A percentile compares a stretch with the other conserved stretches of the same genome.
phyloP scores from a whole-genome alignment of 129 eudicot genomes.

The Apium graveolens region DNA sequence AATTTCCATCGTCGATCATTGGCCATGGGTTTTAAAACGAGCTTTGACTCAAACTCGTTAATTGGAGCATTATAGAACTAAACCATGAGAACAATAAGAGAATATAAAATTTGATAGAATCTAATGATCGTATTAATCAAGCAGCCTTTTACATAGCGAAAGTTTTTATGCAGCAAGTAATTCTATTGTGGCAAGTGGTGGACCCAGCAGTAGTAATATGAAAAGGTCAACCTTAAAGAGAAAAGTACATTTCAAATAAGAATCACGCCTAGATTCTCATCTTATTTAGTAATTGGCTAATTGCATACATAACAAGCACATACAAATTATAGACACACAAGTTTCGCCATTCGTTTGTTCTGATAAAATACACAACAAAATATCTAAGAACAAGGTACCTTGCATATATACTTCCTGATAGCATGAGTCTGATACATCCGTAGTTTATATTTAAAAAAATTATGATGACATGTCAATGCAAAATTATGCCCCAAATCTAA shows the following conservation, averaged over 20 bases:
- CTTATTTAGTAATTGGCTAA: not conserved
- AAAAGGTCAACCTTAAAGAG: not conserved
- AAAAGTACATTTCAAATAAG: not conserved
- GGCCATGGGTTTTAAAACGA: conserved; percentile 82
- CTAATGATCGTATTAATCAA: not conserved
- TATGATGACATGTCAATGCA: not conserved
- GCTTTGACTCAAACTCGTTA: conserved; percentile 69
- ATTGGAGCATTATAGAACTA: conserved; percentile 78
- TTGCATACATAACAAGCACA: not conserved
- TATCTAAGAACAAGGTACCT: not conserved
- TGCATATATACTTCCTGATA: not conserved
- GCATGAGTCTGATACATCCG: not conserved
- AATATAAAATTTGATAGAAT: not conserved
- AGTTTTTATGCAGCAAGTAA: not conserved
- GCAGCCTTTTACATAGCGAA: not conserved
- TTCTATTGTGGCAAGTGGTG: not conserved
- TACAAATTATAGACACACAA: not conserved
- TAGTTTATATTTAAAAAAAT: not conserved
- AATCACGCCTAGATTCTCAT: not conserved
- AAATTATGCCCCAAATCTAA: not conserved
- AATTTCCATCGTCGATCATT: conserved; percentile 69
- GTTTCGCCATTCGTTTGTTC: not conserved
- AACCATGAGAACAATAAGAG: conserved; percentile 1
- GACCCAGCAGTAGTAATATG: not conserved
- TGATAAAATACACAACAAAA: not conserved